Base-by-base conservation (phyloP, 1,139 yeast genomes). In the Arxiozyma heterogenica region DNA sequence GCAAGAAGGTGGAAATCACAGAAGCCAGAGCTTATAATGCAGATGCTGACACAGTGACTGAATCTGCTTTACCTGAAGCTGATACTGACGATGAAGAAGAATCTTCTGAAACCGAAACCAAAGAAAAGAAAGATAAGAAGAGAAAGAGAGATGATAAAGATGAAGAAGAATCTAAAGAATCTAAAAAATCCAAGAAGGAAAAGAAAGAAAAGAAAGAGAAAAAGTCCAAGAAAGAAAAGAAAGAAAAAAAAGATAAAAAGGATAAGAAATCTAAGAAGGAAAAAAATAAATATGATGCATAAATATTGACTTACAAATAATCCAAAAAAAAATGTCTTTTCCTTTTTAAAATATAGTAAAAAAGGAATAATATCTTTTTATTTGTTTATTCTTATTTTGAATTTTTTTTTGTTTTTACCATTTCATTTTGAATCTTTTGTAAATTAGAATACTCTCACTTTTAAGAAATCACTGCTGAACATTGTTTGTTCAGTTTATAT, bases 21-120 rank as follows among this genome's bases (percentile, higher is more conserved):
- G 93, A 87, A 70, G 83, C 91, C 51, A 81, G 86, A 73, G 87
- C 94, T 56, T 93, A 93, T 76, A 93, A 91, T 68, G 95, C 89
- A 51, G 98, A 90, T 67, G 96, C 96, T 50, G 97, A 90, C 71
- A 83, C 91, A 55, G 75, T 72, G 42, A 70, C 70, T 27, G 75
- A 69, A 47, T 75, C 73, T 56, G 75, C 75, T 51, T 74, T 71
- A 56, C 76, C 75, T 60, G 84, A 77, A 59, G 81, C 75, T 53
- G 75, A 74, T 53, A 80, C 77, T 55, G 81, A 78, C 58, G 78
- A 76, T 50, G 74, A 72, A 52, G 73, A 73, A 55, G 68, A 72
- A 70, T 66, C 68, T 57, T 63, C 69, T 56, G 63, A 67, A 51
- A 61, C 67, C 55, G 60, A 61, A 55, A 57, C 69, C 68, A 72